phyloP scores from a whole-genome alignment of 371 early-diverging fungal genomes.

The Capniomyces stellatus region DNA sequence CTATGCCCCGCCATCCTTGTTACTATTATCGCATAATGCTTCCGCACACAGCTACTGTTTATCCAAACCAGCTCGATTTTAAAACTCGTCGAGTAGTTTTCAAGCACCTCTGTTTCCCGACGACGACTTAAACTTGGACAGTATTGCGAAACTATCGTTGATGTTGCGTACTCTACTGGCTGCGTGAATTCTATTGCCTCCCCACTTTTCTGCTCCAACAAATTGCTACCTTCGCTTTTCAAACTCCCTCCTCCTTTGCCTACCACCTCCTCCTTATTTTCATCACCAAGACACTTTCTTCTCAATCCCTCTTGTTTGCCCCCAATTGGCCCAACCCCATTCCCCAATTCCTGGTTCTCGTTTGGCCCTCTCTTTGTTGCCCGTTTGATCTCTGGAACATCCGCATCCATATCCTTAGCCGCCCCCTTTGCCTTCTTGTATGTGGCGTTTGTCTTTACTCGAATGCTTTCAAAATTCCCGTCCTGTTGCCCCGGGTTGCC shows the following conservation, averaged over 20 bases:
- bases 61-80: constrained; percentile 20
- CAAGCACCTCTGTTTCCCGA: constrained; percentile 23
- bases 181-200: constrained; percentile 2
- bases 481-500: too few species aligned
- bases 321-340: not conserved
- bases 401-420: not conserved
- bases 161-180: constrained; percentile 16
- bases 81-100: constrained; percentile 25
- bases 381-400: too few species aligned
- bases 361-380: too few species aligned
- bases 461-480: too few species aligned
- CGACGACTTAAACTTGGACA: constrained; percentile 19
- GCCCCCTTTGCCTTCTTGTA: not conserved
- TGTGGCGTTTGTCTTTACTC: not conserved
- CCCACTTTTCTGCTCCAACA: not conserved
- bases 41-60: not conserved
- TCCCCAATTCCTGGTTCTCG: constrained; percentile 7
- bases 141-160: constrained; percentile 16
- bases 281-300: too few species aligned
- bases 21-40: constrained; percentile 17
- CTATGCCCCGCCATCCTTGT: constrained; percentile 21
- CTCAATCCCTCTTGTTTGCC: not conserved
- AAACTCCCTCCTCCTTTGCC: not conserved
- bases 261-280: not conserved
- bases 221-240: not conserved